Base-by-base conservation (phyloP, 2,329 filamentous ascomycete genomes). In the Claviceps humidiphila region DNA sequence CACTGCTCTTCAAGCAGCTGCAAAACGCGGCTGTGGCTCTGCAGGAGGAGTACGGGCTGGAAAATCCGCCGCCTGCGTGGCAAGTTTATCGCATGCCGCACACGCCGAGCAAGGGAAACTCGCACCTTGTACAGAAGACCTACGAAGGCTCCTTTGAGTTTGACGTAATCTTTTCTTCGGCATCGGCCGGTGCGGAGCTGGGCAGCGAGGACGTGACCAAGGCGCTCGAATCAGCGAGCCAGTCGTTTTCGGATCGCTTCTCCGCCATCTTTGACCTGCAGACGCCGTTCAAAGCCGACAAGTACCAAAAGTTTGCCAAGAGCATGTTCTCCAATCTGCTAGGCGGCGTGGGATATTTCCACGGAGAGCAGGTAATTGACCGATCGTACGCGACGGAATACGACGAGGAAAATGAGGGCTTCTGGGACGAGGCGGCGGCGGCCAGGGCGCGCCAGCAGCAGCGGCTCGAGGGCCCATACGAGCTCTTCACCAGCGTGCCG, bases 331-430 rank as follows among this genome's bases (percentile, higher is more conserved):
- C 91, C 1, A 98, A 97, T 66, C 74, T 98, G 38, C 76, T 95
- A 39, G 93, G 93, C 52, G 93, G 93, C 47, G 88, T 97, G 60
- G 93, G 93, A 8, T 97, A 95, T 70, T 98, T 98, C 71, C 80
- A 94, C 62, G 93, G 93, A 42, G 78, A 93, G 53, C 85, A 89
- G 38, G 71, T 96, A 22, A 87, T 95, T 50, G 93, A 98, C 64
- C 84, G 89, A 40, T 95, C 90, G 0, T 87, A 91, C 62, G 88
- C 89, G n/a, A 73, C 84, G 9, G 91, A 95, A 61, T 97, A 97
- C 59, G 89, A 95, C 11, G 93, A 98, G 70, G 89, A 94, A 58
- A 87, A 89, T 54, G 93, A 97, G 68, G 86, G 87, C 0, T 97
- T 97, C 70, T 96, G 91, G 90, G 84, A 93, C 63, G 90, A 94